These are phyloP conservation scores for Rubroboletus pulcherrimus DNA, from an alignment of 768 basidiomycete genomes.

Conservation along the genomic window DNA sequence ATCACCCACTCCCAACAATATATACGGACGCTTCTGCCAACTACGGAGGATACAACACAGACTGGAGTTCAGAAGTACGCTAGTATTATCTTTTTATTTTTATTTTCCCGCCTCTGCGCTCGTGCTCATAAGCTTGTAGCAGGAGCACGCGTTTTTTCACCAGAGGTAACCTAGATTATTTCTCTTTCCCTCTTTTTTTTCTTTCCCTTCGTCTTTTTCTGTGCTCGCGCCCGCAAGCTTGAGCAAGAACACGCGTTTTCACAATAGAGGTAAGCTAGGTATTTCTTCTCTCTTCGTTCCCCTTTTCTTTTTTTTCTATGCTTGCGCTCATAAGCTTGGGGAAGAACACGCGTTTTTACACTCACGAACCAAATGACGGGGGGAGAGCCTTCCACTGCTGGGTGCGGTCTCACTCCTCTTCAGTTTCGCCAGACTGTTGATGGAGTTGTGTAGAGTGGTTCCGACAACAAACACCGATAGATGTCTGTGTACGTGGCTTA, in stretches of 20 bases:
- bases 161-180: background rate
- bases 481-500: constrained; percentile 5
- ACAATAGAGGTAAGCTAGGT: background rate
- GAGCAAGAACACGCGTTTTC: background rate
- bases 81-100: background rate
- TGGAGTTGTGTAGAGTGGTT: background rate
- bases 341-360: background rate
- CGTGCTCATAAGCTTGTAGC: background rate
- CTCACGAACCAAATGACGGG: background rate
- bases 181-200: background rate
- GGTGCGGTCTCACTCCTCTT: background rate
- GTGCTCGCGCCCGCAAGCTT: background rate
- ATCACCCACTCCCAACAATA: background rate
- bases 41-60: background rate
- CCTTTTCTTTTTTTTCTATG: background rate
- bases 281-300: too few relatives aligned
- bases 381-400: background rate
- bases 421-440: background rate
- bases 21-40: background rate
- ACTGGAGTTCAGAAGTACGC: constrained; percentile 6
- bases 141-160: background rate
- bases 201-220: background rate
- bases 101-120: background rate
- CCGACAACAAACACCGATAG: background rate
- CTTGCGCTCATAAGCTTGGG: background rate